Conservation (phyloP, 768 basidiomycete species). For the Collybia sordida region DNA sequence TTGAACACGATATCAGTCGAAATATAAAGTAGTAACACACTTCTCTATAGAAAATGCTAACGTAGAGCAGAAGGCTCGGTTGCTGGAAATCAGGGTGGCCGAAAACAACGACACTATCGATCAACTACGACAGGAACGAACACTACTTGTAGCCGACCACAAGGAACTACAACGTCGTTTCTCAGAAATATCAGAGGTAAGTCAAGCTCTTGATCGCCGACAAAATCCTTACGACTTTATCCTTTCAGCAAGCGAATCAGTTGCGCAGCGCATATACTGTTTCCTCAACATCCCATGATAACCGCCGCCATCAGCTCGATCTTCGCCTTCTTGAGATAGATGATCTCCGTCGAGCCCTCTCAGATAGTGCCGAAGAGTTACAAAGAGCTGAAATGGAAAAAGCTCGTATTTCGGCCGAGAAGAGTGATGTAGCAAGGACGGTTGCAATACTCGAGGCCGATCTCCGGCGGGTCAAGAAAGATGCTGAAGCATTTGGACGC, state of each 20-base stretch:
- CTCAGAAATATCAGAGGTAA: conserved; percentile 65
- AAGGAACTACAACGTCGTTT: conserved; percentile 72
- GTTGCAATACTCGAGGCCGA: conserved; percentile 74
- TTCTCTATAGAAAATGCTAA: conserved; percentile 53
- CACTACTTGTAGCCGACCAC: conserved; percentile 66
- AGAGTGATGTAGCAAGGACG: conserved; percentile 61
- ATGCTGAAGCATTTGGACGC: conserved; percentile 76
- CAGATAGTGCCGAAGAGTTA: conserved; percentile 59
- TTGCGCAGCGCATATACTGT: conserved; percentile 61
- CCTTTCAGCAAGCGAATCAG: conserved; percentile 52
- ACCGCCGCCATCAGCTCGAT: conserved; percentile 73
- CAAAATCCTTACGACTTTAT: neutral
- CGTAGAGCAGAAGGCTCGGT: conserved; percentile 71
- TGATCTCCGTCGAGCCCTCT: conserved; percentile 68
- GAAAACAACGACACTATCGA: conserved; percentile 74
- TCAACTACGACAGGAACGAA: conserved; percentile 75
- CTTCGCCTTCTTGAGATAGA: conserved; percentile 71
- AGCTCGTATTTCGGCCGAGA: conserved; percentile 58
- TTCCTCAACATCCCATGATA: conserved; percentile 68
- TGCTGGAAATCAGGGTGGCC: conserved; percentile 63
- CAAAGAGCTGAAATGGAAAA: conserved; percentile 66
- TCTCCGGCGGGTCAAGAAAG: conserved; percentile 68
- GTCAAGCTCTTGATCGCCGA: conserved; percentile 11
- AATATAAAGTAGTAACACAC: neutral
- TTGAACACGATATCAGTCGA: conserved; percentile 15